Percentiles rank a stretch among this genome's conserved stretches.
Evolutionary conservation across 1,284 basidiomycete genomes (phyloP).

Genomic region (Coniferiporia weirii): DNA sequence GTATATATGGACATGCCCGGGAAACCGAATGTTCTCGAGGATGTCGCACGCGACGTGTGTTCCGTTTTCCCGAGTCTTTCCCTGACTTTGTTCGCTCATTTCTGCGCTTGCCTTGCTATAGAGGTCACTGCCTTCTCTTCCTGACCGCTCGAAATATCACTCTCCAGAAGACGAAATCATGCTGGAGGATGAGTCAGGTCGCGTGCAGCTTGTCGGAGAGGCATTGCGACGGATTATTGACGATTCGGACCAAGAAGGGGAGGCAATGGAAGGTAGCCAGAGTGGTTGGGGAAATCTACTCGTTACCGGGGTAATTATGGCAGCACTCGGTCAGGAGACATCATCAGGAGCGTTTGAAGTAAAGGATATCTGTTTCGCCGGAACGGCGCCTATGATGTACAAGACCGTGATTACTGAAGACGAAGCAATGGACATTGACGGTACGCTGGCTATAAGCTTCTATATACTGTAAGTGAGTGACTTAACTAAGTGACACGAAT

Average conservation of each 20-base stretch:
- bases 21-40: slow-evolving; percentile 95
- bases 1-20: slow-evolving; percentile 98
- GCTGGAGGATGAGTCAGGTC: slow-evolving; percentile 94
- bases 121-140: slow-evolving; percentile 82
- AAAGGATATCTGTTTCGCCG: slow-evolving; percentile 84
- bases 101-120: slow-evolving; percentile 14
- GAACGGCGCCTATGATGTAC: slow-evolving; percentile 61
- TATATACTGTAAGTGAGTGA: slow-evolving; percentile 21
- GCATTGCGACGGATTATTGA: slow-evolving; percentile 25
- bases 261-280: not conserved
- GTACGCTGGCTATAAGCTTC: slow-evolving; percentile 24
- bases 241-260: not conserved
- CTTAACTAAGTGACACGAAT: slow-evolving; percentile 22
- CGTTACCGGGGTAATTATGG: slow-evolving; percentile 89
- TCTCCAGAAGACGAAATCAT: slow-evolving; percentile 79
- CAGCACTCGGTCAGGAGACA: slow-evolving; percentile 87
- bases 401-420: slow-evolving; percentile 29
- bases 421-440: slow-evolving; percentile 39
- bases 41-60: slow-evolving; percentile 87
- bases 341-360: slow-evolving; percentile 90
- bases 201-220: slow-evolving; percentile 83
- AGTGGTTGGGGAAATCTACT: slow-evolving; percentile 49
- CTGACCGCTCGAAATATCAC: slow-evolving; percentile 76
- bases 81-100: slow-evolving; percentile 1
- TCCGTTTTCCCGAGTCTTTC: slow-evolving; percentile 2